A percentile compares a stretch with the other conserved stretches of the same genome.
phyloP scores from a whole-genome alignment of 2,329 filamentous ascomycete genomes.

The Diplodia intermedia region DNA sequence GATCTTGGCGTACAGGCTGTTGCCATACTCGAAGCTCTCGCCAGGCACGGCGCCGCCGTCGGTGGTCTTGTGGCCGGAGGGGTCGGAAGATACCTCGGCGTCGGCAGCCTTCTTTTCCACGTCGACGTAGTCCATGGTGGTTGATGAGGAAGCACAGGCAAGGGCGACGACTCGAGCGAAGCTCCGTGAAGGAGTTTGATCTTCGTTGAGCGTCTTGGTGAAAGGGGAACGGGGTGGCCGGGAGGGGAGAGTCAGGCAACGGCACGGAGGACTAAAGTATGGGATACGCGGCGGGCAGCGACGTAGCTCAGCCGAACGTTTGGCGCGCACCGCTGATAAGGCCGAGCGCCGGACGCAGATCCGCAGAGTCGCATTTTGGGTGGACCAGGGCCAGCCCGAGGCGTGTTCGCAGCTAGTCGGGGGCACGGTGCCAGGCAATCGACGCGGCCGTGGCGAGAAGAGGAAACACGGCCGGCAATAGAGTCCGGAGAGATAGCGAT shows the following conservation, averaged over 20 bases:
- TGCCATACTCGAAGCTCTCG: slow-evolving; percentile 65
- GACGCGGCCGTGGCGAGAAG: background rate
- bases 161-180: slow-evolving; percentile 19
- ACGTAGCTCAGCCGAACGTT: slow-evolving; percentile 24
- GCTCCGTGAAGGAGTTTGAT: slow-evolving; percentile 33
- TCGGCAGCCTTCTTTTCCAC: slow-evolving; percentile 40
- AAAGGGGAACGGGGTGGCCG: background rate
- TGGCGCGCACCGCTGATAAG: slow-evolving; percentile 25
- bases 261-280: slow-evolving; percentile 15
- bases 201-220: slow-evolving; percentile 21
- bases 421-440: too few species aligned
- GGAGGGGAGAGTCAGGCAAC: slow-evolving; percentile 7
- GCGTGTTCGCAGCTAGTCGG: slow-evolving; percentile 9
- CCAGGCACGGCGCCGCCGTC: slow-evolving; percentile 61
- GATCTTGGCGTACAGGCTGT: slow-evolving; percentile 63
- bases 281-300: background rate
- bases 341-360: slow-evolving; percentile 26
- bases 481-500: slow-evolving; percentile 28
- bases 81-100: slow-evolving; percentile 39
- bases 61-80: slow-evolving; percentile 35
- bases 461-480: slow-evolving; percentile 21
- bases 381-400: slow-evolving; percentile 14
- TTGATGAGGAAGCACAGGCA: background rate
- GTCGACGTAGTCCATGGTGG: slow-evolving; percentile 35
- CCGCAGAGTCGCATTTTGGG: slow-evolving; percentile 25